Percentiles rank a stretch among this genome's conserved stretches.
These are phyloP conservation scores for Talaromyces stipitatus DNA, from an alignment of 495 filamentous ascomycete species.

Conservation along the genomic window DNA sequence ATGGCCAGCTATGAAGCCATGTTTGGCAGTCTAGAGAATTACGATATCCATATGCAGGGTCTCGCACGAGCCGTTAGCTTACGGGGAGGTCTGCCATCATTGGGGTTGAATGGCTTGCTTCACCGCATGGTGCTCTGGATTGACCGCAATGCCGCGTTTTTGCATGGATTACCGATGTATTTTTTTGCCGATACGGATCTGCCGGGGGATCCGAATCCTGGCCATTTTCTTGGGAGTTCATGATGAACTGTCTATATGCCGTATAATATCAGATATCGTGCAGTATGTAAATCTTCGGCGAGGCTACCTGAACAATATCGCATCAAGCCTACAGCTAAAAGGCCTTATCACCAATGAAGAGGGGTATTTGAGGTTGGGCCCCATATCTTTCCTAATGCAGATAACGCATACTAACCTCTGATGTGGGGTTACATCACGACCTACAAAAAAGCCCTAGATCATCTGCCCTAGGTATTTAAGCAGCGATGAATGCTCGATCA, in stretches of 20 bases:
- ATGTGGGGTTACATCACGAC: background rate
- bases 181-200: constrained; percentile 18
- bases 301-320: background rate
- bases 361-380: background rate
- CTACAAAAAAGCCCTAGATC: background rate
- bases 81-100: constrained; percentile 26
- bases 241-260: too few relatives aligned
- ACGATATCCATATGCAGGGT: constrained; percentile 33
- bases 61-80: constrained; percentile 20
- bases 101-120: constrained; percentile 33
- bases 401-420: constrained; percentile 12
- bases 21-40: constrained; percentile 27
- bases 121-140: constrained; percentile 37
- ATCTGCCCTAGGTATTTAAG: too few relatives aligned
- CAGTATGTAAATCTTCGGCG: background rate
- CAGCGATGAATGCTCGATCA: too few relatives aligned
- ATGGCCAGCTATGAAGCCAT: constrained; percentile 43
- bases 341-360: background rate
- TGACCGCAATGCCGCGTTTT: constrained; percentile 32
- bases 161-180: constrained; percentile 16
- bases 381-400: background rate
- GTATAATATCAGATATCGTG: too few relatives aligned
- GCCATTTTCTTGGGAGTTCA: constrained; percentile 20
- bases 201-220: constrained; percentile 16
- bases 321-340: background rate